Base-by-base conservation (phyloP, 805 yeast species). In the Schizosaccharomyces osmophilus region DNA sequence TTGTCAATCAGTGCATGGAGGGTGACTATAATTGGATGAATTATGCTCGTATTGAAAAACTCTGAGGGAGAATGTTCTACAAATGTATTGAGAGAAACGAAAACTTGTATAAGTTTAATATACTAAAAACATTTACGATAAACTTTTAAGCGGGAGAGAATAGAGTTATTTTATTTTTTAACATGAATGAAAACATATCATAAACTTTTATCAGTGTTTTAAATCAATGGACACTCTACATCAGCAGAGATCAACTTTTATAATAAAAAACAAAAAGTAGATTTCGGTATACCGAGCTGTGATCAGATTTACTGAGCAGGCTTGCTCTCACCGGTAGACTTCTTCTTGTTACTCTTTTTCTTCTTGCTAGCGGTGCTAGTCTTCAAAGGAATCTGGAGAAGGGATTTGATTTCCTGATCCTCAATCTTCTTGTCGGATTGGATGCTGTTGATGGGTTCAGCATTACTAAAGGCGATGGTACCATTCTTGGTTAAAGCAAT, bases 401-500 rank as follows among this genome's bases (percentile, higher is more conserved):
- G 72, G 64, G 73, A 72, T 62, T 72, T 66, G 59, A 79, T 69
- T 51, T 74, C 78, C 69, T 78, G 82, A 67, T 79, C 81, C 59
- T 75, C 70, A 61, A 82, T 71, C 67, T 72, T 72, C 74, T 82
- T 80, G 36, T 81, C 83, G 61, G 83, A 73, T 68, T 78, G 75
- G 72, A 82, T 75, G 62, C 74, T 70, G 63, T 79, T 60, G 48
- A 67, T 66, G n/a, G 70, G 69, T 22, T 86, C 79, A 22, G 77
- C 69, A 31, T 41, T 43, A 59, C 88, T 79, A 67, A 81, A 76
- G 73, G 79, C 82, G 66, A 82, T 79, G 67, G 81, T 74, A 60
- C 90, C 90, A 67, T 80, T 80, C 73, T 81, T 81, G 70, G 88
- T 84, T 67, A 85, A 71, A 43, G 84, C 88, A 68, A 84, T 79